Evolutionary conservation across 1,284 basidiomycete species (phyloP).

Genomic region (Leucoagaricus sp.): DNA sequence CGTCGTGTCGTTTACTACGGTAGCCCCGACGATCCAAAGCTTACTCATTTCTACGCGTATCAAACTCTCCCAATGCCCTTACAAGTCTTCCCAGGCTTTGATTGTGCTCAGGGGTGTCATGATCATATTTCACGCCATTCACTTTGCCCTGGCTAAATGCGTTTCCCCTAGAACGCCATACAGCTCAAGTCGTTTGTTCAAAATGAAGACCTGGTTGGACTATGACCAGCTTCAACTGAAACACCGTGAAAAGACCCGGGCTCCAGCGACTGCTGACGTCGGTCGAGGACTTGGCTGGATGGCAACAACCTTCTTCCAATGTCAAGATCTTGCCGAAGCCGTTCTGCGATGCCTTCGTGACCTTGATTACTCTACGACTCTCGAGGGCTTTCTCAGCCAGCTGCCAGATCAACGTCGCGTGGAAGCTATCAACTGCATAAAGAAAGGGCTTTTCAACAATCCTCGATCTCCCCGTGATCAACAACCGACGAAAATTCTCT

Average conservation of each 20-base stretch:
- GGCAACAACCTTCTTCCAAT: neutral
- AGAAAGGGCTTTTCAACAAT: neutral
- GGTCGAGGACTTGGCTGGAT: neutral
- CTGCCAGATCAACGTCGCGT: neutral
- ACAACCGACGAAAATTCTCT: neutral
- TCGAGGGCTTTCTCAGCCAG: neutral
- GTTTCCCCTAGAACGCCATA: neutral
- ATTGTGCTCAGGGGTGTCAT: neutral
- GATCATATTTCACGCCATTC: neutral
- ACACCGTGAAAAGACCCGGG: neutral
- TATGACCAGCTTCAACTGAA: neutral
- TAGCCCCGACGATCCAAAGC: slow-evolving; percentile 22
- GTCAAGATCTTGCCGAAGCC: neutral
- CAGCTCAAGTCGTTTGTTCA: neutral
- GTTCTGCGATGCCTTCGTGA: slow-evolving; percentile 1
- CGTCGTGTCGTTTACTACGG: slow-evolving; percentile 21
- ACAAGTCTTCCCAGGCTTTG: slow-evolving; percentile 26
- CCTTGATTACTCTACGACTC: neutral
- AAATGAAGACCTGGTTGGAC: slow-evolving; percentile 1
- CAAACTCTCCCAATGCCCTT: slow-evolving; percentile 20
- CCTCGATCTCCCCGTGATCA: neutral
- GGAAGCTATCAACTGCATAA: neutral
- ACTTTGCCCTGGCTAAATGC: neutral
- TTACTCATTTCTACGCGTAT: slow-evolving; percentile 3
- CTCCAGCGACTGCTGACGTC: neutral